phyloP scores from a whole-genome alignment of 495 filamentous ascomycete species.

The Penicillium flavigenum region DNA sequence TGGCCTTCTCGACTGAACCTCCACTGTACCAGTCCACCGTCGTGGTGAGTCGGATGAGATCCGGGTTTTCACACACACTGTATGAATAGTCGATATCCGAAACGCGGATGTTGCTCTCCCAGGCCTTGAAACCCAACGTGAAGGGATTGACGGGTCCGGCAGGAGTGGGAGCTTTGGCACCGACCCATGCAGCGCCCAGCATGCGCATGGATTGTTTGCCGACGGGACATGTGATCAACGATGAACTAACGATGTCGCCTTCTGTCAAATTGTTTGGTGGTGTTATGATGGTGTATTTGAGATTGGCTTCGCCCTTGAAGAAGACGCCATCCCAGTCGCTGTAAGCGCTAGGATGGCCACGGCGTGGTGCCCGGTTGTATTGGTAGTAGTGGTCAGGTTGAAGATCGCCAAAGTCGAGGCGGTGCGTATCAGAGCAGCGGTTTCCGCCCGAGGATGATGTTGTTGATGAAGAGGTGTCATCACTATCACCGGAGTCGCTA shows the following conservation, averaged over 20 bases:
- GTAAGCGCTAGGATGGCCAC: slow-evolving; percentile 3
- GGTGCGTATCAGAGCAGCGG: slow-evolving; percentile 3
- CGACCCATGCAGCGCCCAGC: slow-evolving; percentile 10
- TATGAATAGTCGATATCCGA: slow-evolving; percentile 11
- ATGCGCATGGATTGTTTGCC: slow-evolving; percentile 8
- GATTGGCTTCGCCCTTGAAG: slow-evolving; percentile 5
- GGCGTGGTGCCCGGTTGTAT: slow-evolving; percentile 1
- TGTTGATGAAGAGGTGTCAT: neutral
- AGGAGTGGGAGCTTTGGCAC: neutral
- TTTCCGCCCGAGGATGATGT: neutral
- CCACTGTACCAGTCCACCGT: slow-evolving; percentile 1
- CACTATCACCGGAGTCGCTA: slow-evolving; percentile 1
- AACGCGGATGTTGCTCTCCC: slow-evolving; percentile 4
- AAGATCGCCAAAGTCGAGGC: neutral
- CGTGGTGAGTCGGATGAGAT: slow-evolving; percentile 1
- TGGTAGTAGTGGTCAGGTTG: slow-evolving; percentile 1
- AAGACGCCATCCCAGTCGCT: slow-evolving; percentile 6
- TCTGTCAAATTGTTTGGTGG: neutral
- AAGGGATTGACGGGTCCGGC: neutral
- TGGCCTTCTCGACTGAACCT: neutral
- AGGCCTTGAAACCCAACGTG: slow-evolving; percentile 6
- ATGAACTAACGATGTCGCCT: neutral
- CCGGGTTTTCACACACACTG: neutral
- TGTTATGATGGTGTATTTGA: slow-evolving; percentile 1
- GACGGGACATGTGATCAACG: neutral